Conservation (phyloP, 1,284 basidiomycete genomes). For the Malassezia vespertilionis region DNA sequence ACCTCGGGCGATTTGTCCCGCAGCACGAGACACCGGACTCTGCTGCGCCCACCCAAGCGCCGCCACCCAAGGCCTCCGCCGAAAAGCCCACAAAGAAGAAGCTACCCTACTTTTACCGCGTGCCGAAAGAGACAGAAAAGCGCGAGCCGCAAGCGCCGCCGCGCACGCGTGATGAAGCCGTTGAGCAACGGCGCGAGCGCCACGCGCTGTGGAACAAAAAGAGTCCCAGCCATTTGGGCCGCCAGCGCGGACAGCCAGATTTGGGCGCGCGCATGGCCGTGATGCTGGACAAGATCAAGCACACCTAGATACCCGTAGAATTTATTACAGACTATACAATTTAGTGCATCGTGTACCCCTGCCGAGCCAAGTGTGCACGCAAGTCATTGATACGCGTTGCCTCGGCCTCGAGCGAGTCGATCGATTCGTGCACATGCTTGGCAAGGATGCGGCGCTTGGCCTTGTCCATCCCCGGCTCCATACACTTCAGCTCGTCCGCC, state of each 20-base stretch:
- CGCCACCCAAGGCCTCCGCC: not conserved
- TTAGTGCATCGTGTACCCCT: slow-evolving; percentile 1
- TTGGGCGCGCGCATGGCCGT: slow-evolving; percentile 41
- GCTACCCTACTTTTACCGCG: slow-evolving; percentile 11
- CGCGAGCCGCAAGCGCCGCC: slow-evolving; percentile 18
- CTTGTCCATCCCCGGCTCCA: slow-evolving; percentile 30
- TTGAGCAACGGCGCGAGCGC: slow-evolving; percentile 26
- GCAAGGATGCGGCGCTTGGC: slow-evolving; percentile 31
- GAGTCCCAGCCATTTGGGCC: slow-evolving; percentile 29
- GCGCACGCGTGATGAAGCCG: slow-evolving; percentile 27
- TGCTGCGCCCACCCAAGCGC: not conserved
- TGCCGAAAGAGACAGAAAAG: slow-evolving; percentile 14
- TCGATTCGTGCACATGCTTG: slow-evolving; percentile 37
- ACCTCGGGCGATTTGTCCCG: slow-evolving; percentile 24
- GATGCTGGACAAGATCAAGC: slow-evolving; percentile 41
- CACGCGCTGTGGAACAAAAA: slow-evolving; percentile 37
- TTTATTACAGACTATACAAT: not conserved
- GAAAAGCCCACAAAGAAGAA: slow-evolving; percentile 19
- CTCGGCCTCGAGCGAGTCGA: slow-evolving; percentile 37
- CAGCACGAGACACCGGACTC: slow-evolving; percentile 14
- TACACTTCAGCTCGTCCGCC: slow-evolving; percentile 39
- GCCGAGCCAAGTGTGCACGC: slow-evolving; percentile 12
- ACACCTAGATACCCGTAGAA: slow-evolving; percentile 5
- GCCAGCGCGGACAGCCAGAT: slow-evolving; percentile 41
- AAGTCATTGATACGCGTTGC: slow-evolving; percentile 33